These are phyloP conservation scores for Diaporthe ampelina DNA, from an alignment of 2,329 filamentous ascomycete species.

Conservation along the genomic window DNA sequence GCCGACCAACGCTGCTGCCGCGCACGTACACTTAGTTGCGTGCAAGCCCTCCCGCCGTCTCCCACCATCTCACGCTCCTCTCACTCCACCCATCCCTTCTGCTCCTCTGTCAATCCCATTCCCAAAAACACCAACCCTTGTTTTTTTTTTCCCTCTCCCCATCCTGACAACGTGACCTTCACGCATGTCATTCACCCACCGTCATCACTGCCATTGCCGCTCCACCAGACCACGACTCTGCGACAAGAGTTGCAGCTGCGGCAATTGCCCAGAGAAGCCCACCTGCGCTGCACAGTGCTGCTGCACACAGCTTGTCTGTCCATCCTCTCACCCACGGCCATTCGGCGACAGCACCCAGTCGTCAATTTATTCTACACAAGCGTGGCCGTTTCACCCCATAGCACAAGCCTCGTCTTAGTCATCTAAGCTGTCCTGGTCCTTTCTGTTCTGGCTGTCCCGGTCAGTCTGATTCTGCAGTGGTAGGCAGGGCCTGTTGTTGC, in stretches of 20 bases:
- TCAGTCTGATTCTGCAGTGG: constrained; percentile 18
- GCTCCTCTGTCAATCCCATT: constrained; percentile 7
- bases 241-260: background rate
- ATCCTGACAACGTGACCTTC: constrained; percentile 16
- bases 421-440: background rate
- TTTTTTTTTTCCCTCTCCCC: background rate
- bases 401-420: constrained; percentile 15
- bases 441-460: background rate
- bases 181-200: background rate
- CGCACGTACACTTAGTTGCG: constrained; percentile 10
- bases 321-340: background rate
- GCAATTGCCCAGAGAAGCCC: background rate
- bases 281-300: background rate
- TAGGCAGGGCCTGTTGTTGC: constrained; percentile 22
- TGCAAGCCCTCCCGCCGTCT: constrained; percentile 4
- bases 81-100: constrained; percentile 15
- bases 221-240: background rate
- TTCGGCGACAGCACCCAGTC: constrained; percentile 1
- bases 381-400: constrained; percentile 29
- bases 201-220: background rate
- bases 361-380: constrained; percentile 4
- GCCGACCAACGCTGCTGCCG: constrained; percentile 15
- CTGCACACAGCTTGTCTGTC: constrained; percentile 3
- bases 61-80: background rate
- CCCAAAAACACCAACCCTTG: constrained; percentile 16